phyloP scores from a whole-genome alignment of 306 rosid species.

The Quercus agrifolia region DNA sequence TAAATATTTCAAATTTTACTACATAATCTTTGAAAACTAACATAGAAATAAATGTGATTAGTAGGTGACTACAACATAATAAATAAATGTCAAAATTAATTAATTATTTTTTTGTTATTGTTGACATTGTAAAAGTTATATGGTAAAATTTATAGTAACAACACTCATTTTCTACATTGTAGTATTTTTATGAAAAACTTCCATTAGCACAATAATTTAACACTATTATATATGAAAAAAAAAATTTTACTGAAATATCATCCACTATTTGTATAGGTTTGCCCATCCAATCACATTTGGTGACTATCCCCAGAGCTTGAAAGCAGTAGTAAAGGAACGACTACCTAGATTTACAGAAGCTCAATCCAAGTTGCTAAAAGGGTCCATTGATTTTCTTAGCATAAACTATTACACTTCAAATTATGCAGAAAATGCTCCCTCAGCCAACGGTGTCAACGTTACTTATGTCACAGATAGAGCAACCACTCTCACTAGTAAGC shows the following conservation, averaged over 20 bases:
- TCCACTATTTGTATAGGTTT: conserved; percentile 29
- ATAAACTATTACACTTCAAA: conserved; percentile 53
- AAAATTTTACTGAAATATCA: background rate
- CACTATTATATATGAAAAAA: background rate
- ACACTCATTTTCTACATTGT: too few relatives aligned
- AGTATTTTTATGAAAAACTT: too few relatives aligned
- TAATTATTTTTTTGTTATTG: too few relatives aligned
- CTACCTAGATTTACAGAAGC: conserved; percentile 48
- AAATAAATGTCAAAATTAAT: too few relatives aligned
- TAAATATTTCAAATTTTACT: too few relatives aligned
- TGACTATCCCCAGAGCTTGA: conserved; percentile 48
- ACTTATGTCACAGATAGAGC: conserved; percentile 27
- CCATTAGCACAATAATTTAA: too few relatives aligned
- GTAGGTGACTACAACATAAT: too few relatives aligned
- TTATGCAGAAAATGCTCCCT: conserved; percentile 34
- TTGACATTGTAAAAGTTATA: too few relatives aligned
- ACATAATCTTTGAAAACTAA: too few relatives aligned
- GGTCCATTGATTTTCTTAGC: conserved; percentile 60
- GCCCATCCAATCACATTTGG: conserved; percentile 52
- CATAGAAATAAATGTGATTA: too few relatives aligned
- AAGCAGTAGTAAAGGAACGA: conserved; percentile 36
- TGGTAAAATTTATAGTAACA: too few relatives aligned
- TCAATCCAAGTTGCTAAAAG: conserved; percentile 27
- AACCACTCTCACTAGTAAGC: conserved; percentile 34
- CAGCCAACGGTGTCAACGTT: conserved; percentile 14